These are phyloP conservation scores for Psilocybe cyanescens DNA, from an alignment of 768 basidiomycete genomes.

Conservation along the genomic window DNA sequence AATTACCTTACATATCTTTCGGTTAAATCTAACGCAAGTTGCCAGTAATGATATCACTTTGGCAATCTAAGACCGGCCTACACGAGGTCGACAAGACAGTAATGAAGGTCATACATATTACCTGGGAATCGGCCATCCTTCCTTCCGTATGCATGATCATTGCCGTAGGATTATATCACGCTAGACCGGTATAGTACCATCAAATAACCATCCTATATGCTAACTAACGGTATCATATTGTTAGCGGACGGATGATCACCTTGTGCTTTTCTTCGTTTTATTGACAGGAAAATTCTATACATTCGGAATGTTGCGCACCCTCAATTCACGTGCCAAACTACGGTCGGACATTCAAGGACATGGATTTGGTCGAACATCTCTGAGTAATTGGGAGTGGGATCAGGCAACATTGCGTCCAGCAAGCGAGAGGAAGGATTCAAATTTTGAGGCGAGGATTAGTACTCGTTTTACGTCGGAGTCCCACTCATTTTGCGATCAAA, in stretches of 20 bases:
- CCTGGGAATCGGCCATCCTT: conserved; percentile 39
- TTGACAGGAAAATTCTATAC: conserved; percentile 54
- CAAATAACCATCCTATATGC: background rate
- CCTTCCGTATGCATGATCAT: conserved; percentile 39
- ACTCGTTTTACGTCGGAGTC: background rate
- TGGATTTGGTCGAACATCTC: conserved; percentile 44
- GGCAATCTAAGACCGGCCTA: conserved; percentile 39
- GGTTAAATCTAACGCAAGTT: background rate
- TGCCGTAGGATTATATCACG: conserved; percentile 37
- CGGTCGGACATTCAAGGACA: conserved; percentile 40
- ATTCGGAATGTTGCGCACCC: conserved; percentile 42
- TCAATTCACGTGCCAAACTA: conserved; percentile 39
- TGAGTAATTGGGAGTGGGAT: conserved; percentile 35
- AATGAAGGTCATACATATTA: conserved; percentile 40
- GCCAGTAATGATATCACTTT: conserved; percentile 45
- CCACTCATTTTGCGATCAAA: background rate
- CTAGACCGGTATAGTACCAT: conserved; percentile 34
- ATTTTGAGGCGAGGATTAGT: background rate
- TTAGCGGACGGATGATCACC: conserved; percentile 37
- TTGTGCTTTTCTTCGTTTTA: conserved; percentile 52
- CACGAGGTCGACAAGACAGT: conserved; percentile 43
- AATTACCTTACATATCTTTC: background rate
- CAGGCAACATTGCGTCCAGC: conserved; percentile 10
- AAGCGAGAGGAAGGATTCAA: conserved; percentile 9
- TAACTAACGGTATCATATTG: background rate